Percentiles rank a stretch among this genome's conserved stretches.
These are phyloP conservation scores for Candida sp. DNA, from an alignment of 1,139 yeast genomes.

Conservation along the genomic window DNA sequence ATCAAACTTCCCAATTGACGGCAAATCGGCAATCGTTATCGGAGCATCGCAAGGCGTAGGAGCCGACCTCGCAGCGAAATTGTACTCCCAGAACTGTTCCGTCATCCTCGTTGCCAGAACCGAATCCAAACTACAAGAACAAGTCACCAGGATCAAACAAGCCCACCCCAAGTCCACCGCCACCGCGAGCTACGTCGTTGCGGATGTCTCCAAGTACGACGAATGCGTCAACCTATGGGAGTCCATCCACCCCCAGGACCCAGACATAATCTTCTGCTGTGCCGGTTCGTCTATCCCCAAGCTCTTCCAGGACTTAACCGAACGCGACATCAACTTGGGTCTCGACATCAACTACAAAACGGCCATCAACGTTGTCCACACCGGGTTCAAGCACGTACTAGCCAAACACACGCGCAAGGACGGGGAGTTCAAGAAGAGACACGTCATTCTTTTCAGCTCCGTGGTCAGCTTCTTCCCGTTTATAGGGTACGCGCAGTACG, in stretches of 20 bases:
- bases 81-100: constrained; percentile 60
- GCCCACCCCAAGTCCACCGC: constrained; percentile 21
- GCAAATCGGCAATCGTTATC: constrained; percentile 74
- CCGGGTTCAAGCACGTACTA: constrained; percentile 48
- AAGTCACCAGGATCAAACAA: constrained; percentile 47
- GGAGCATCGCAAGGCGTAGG: constrained; percentile 99
- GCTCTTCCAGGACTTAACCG: constrained; percentile 68
- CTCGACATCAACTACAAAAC: constrained; percentile 75
- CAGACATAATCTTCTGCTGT: constrained; percentile 82
- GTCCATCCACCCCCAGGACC: constrained; percentile 37
- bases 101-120: constrained; percentile 83
- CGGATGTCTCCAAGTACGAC: constrained; percentile 69
- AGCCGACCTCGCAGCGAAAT: constrained; percentile 68
- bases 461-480: constrained; percentile 85
- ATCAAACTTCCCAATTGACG: constrained; percentile 34
- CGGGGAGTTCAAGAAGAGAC: constrained; percentile 42
- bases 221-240: constrained; percentile 47
- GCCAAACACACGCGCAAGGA: constrained; percentile 11
- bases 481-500: constrained; percentile 90
- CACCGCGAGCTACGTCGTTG: constrained; percentile 50
- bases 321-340: constrained; percentile 62
- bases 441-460: constrained; percentile 79
- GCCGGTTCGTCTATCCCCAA: constrained; percentile 91
- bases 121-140: constrained; percentile 53
- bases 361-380: constrained; percentile 72